Conservation (phyloP, 1,284 basidiomycete species). For the Ceratobasidium sp. region DNA sequence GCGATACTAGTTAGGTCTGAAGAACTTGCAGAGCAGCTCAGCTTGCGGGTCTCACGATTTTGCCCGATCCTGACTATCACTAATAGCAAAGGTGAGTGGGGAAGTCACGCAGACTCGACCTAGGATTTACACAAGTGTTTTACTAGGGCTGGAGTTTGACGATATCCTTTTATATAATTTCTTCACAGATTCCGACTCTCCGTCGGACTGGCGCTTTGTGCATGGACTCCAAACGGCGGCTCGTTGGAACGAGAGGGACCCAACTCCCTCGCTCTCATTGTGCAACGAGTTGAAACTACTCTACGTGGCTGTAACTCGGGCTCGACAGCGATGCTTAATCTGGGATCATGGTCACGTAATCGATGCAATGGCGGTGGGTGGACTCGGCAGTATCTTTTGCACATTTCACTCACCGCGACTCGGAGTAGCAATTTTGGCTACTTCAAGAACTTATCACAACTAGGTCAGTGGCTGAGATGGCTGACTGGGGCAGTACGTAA, state of each 20-base stretch:
- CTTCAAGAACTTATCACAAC: conserved; percentile 7
- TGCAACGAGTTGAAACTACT: conserved; percentile 66
- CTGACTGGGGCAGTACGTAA: conserved; percentile 3
- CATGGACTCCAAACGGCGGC: conserved; percentile 54
- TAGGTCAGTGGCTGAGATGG: background rate
- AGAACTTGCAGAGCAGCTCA: conserved; percentile 54
- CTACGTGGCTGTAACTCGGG: conserved; percentile 46
- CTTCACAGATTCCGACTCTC: conserved; percentile 69
- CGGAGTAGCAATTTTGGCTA: conserved; percentile 4
- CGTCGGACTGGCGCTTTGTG: conserved; percentile 66
- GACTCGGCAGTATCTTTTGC: background rate
- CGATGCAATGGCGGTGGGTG: conserved; percentile 34
- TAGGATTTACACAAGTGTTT: too few relatives aligned
- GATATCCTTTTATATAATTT: conserved; percentile 78
- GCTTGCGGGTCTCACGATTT: conserved; percentile 68
- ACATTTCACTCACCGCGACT: background rate
- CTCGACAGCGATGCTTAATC: conserved; percentile 44
- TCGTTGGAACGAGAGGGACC: background rate
- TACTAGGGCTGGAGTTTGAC: conserved; percentile 71
- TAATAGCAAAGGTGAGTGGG: conserved; percentile 17
- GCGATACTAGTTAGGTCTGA: conserved; percentile 71
- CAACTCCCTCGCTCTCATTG: conserved; percentile 12
- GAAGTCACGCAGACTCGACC: background rate
- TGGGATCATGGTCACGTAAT: conserved; percentile 21
- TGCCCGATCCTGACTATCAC: conserved; percentile 63